Evolutionary conservation across 1,139 yeast species (phyloP).

Genomic region (Ogataea hybrid): DNA sequence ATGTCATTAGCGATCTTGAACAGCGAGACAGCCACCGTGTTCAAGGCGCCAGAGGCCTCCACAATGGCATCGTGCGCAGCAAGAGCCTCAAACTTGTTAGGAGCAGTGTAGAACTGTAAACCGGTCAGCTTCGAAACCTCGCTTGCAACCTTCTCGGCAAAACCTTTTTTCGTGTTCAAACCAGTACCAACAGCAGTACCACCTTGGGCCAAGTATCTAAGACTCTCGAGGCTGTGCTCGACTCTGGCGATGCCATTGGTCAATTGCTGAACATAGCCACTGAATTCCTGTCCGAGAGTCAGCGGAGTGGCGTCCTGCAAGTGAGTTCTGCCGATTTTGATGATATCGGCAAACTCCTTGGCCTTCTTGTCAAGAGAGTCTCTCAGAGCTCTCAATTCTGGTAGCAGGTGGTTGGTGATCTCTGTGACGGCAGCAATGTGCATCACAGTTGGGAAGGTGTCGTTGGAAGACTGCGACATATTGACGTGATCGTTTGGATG

Average conservation of each 20-base stretch:
- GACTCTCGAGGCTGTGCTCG: slow-evolving; percentile 70
- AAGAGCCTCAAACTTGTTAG: slow-evolving; percentile 97
- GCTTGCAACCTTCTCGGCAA: slow-evolving; percentile 78
- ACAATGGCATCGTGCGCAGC: slow-evolving; percentile 99
- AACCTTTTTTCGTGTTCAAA: slow-evolving; percentile 87
- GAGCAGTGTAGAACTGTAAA: slow-evolving; percentile 86
- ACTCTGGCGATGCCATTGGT: slow-evolving; percentile 88
- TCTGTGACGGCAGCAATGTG: slow-evolving; percentile 97
- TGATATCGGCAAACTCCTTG: slow-evolving; percentile 80
- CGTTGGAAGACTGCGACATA: slow-evolving; percentile 97
- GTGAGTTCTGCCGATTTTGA: slow-evolving; percentile 98
- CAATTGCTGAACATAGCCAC: slow-evolving; percentile 93
- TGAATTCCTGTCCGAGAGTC: slow-evolving; percentile 96
- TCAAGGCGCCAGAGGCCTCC: slow-evolving; percentile 95
- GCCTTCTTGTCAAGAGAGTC: slow-evolving; percentile 74
- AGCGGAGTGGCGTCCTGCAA: slow-evolving; percentile 98
- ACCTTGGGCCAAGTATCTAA: slow-evolving; percentile 91
- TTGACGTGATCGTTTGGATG: slow-evolving; percentile 99
- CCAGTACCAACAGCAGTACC: slow-evolving; percentile 99
- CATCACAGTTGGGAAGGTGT: slow-evolving; percentile 99
- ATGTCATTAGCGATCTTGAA: slow-evolving; percentile 97
- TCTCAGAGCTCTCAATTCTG: slow-evolving; percentile 74
- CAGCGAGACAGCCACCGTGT: slow-evolving; percentile 89
- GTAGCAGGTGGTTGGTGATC: slow-evolving; percentile 70
- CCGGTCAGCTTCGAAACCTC: slow-evolving; percentile 84